Base-by-base conservation (phyloP, 495 filamentous ascomycete genomes). In the Geoglossum glabrum region DNA sequence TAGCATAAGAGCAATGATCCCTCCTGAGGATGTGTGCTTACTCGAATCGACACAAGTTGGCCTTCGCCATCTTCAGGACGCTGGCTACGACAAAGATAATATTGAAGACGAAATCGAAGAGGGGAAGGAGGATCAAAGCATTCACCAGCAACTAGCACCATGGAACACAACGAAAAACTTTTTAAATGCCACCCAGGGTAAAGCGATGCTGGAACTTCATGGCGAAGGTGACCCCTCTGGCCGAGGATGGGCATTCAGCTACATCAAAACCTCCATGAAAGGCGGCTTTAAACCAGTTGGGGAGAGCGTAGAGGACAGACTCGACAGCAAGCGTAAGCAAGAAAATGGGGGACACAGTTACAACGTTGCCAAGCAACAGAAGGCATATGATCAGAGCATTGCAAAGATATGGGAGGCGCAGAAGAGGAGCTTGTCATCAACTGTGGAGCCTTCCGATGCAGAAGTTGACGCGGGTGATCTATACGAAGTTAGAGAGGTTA, bases 201-300 rank as follows among this genome's bases (percentile, higher is more conserved):
- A 99, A 67, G 92, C 92, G 9, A 99, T 99, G 92, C 77, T 99
- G 49, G 80, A 85, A 59, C 79, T 99, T 10, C 86, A 96, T 63
- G 92, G 92, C 19, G 83, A 90, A 61, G 92, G 93, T 31, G 92
- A 99, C 65, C 92, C 92, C n/a, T 92, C 89, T 8, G 87, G 89
- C 11, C 85, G 87, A 62, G 92, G 92, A 1, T 82, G 94, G 57
- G 92, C 86, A 1, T 90, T 96, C 72, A 95, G 84, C 66, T 95
- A 96, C 67, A 84, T 99, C 62, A 86, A 89, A 64, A 95, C 87
- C 0, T 93, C 86, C 13, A 99, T 99, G 92, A 99, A 99, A 68
- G 92, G 92, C 50, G 92, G 92, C 1, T 99, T 92, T 71, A 86
- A 93, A 63, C 85, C 88, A 31, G 76, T 87, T 58, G 85, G 90